Evolutionary conservation across 352 stramenopile species (phyloP).

Genomic region (Globisporangium polare): DNA sequence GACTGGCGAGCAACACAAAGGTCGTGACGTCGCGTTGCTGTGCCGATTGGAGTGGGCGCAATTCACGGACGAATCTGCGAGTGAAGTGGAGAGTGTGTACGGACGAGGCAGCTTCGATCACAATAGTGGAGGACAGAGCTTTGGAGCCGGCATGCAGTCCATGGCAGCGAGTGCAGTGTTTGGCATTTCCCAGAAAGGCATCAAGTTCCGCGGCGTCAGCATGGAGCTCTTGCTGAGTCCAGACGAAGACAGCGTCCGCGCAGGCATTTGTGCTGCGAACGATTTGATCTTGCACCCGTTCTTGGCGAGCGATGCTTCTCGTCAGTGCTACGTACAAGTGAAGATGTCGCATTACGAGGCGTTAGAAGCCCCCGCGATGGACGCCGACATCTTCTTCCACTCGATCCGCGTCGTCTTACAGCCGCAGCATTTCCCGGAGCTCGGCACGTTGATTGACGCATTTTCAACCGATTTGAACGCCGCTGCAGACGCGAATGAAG

Average conservation of each 20-base stretch:
- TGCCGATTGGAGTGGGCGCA: slow-evolving; percentile 78
- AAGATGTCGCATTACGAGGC: slow-evolving; percentile 80
- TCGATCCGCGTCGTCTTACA: slow-evolving; percentile 76
- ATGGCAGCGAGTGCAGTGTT: slow-evolving; percentile 79
- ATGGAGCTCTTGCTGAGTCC: slow-evolving; percentile 76
- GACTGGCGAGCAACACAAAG: slow-evolving; percentile 55
- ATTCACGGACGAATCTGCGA: slow-evolving; percentile 80
- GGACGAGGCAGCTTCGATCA: slow-evolving; percentile 37
- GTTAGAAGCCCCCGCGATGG: slow-evolving; percentile 61
- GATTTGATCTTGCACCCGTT: slow-evolving; percentile 62
- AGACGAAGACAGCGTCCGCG: slow-evolving; percentile 32
- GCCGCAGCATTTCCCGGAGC: slow-evolving; percentile 71
- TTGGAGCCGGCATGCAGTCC: slow-evolving; percentile 48
- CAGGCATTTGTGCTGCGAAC: slow-evolving; percentile 23
- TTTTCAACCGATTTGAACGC: slow-evolving; percentile 32
- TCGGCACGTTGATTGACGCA: slow-evolving; percentile 66
- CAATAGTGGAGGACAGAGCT: slow-evolving; percentile 30
- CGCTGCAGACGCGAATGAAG: slow-evolving; percentile 13
- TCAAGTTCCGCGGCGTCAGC: slow-evolving; percentile 79
- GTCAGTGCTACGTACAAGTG: slow-evolving; percentile 79
- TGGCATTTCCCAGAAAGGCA: slow-evolving; percentile 80
- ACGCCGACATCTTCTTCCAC: slow-evolving; percentile 83
- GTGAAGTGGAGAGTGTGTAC: slow-evolving; percentile 72
- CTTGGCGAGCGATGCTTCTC: slow-evolving; percentile 53
- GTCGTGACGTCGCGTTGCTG: slow-evolving; percentile 62